Base-by-base conservation (phyloP, 2,329 filamentous ascomycete genomes). In the Hymenoscyphus scutula region DNA sequence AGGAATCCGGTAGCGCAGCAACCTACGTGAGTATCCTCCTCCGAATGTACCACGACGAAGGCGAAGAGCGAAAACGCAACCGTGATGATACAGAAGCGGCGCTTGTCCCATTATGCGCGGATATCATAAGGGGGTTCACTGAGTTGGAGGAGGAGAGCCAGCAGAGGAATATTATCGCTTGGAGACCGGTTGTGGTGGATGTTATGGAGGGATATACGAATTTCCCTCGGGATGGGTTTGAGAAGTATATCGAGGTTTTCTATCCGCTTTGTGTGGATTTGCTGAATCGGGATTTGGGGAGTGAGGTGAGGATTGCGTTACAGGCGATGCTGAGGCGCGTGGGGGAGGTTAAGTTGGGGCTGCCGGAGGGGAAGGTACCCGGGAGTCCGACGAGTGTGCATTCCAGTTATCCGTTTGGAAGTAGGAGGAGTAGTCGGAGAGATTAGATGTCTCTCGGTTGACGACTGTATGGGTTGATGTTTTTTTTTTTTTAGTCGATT, bases 11-110 rank as follows among this genome's bases (percentile, higher is more conserved):
- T 48, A 91, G 89, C 61, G 95, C 95, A 0, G 91, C 91, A 2
- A 97, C 96, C 1, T 99, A 99, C 75, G 92, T 99, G 38, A 90
- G 90, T 65, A 99, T 99, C 68, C 80, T 99, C 30, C 92, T 99
- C 78, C 85, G 95, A 57, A 99, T 99, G 95, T 99, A 97, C 77
- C 90, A 91, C 56, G 95, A 99, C 73, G 89, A 90, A 64, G 86
- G 89, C 41, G 88, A 90, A 7, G 93, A 97, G 76, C 86, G 95
- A 58, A 87, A 89, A 62, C 88, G 89, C 64, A 92, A 86, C 70
- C 86, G 93, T 51, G 82, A 83, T 1, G 91, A 96, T 68, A 96
- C 96, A 0, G 95, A 99, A 78, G 88, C 88, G 48, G 96, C 95
- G 1, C 82, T 99, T 29, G 91, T 99, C 29, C 96, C 96, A 62